Evolutionary conservation across 2,329 filamentous ascomycete species (phyloP).

Genomic region (Dryadomyces quercus-mongolicae): DNA sequence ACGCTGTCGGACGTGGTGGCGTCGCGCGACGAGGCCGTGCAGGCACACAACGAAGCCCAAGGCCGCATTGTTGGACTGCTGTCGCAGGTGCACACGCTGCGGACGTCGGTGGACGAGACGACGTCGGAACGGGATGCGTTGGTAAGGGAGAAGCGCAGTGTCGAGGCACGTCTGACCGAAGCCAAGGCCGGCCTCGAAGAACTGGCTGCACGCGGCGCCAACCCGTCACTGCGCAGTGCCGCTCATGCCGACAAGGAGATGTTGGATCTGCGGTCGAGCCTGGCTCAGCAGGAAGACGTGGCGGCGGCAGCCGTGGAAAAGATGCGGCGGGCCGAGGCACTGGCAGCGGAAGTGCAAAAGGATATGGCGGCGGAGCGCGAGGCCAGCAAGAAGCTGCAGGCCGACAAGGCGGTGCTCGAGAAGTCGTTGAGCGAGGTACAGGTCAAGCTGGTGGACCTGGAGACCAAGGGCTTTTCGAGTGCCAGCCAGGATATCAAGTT

Average conservation of each 20-base stretch:
- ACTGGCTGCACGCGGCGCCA: conserved; percentile 71
- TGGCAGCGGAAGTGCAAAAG: conserved; percentile 82
- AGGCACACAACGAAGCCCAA: conserved; percentile 89
- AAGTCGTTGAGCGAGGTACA: conserved; percentile 86
- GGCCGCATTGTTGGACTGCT: conserved; percentile 82
- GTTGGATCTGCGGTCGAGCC: conserved; percentile 73
- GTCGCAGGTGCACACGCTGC: conserved; percentile 75
- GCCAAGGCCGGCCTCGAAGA: conserved; percentile 83
- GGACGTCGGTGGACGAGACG: conserved; percentile 75
- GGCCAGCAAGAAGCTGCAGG: conserved; percentile 66
- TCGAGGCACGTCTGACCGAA: conserved; percentile 76
- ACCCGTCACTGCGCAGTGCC: conserved; percentile 77
- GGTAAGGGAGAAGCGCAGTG: conserved; percentile 76
- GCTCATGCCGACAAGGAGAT: conserved; percentile 69
- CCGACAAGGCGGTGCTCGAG: conserved; percentile 81
- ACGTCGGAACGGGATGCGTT: conserved; percentile 75
- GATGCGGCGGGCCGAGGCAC: conserved; percentile 86
- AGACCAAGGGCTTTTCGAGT: conserved; percentile 93
- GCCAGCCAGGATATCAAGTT: conserved; percentile 93
- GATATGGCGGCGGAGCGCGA: conserved; percentile 83
- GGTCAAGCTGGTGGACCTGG: conserved; percentile 78
- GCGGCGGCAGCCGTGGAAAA: conserved; percentile 87
- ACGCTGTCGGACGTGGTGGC: conserved; percentile 79
- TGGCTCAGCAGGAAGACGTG: conserved; percentile 90
- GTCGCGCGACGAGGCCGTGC: conserved; percentile 86